Base-by-base conservation (phyloP, 306 rosid genomes). In the Quercus berberidifolia region DNA sequence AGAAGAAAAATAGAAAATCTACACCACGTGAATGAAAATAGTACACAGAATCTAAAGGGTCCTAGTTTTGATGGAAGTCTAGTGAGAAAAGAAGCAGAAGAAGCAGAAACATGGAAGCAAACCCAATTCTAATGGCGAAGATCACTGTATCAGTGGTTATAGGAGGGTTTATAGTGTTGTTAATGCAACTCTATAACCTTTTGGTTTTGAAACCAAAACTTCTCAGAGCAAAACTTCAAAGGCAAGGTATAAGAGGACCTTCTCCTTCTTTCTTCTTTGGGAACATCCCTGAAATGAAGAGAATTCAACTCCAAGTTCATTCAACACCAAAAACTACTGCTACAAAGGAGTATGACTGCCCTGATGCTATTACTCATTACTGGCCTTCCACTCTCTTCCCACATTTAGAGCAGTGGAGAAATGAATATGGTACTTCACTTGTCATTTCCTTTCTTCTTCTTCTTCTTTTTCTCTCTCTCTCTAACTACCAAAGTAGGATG, bases 241-340 rank as follows among this genome's bases (percentile, higher is more conserved):
- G 54, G 68, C 97, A 94, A 55, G 96, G 96, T 21, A 90, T 92
- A 69, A 23, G 73, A 71, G 98, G 98, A 0, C 96, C 96, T 78
- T 69, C 84, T 4, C 86, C 91, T 69, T 88, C 89, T 21, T 81
- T 89, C 7, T 74, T 83, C 54, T 67, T 86, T 18, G 98, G 97
- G 11, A 92, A 90, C 64, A 77, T 92, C 33, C 80, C 87, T 1
- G 86, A 94, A 59, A 92, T 89, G 11, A 89, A 84, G 71, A 78
- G 49, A 5, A 76, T 89, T 81, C 77, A 69, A 18, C 81, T 70
- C 15, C 55, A 86, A 76, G 12, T 23, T 57, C 78, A 76, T 28
- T 72, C 72, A n/a, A 23, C 63, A 15, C n/a, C 82, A 12, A 3
- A 64, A 30, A 17, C 67, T 62, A 26, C 75, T 6, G 12, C 70